Evolutionary conservation across 768 basidiomycete genomes (phyloP).

Genomic region (Lentinula guzmanii): DNA sequence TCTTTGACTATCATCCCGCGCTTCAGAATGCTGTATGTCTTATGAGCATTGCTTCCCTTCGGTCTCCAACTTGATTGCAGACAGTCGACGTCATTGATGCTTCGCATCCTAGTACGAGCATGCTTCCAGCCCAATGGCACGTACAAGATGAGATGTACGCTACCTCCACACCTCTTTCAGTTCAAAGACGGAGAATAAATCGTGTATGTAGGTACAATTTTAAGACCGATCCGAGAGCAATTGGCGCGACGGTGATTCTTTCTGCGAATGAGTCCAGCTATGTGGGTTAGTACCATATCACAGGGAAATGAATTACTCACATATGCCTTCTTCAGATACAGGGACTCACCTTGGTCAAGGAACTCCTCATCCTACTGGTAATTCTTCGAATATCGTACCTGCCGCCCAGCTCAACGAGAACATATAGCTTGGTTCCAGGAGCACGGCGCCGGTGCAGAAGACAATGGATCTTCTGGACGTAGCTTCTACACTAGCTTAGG

Average conservation of each 20-base stretch:
- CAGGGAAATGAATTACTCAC: neutral
- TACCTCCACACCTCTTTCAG: conserved; percentile 10
- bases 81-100: conserved; percentile 52
- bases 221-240: conserved; percentile 57
- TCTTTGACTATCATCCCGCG: conserved; percentile 66
- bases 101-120: conserved; percentile 56
- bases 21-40: conserved; percentile 57
- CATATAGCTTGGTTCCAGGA: conserved; percentile 81
- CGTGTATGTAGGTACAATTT: conserved; percentile 54
- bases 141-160: conserved; percentile 57
- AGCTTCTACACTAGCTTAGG: conserved; percentile 85
- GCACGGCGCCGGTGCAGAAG: conserved; percentile 58
- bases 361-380: conserved; percentile 72
- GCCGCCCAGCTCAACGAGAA: no score
- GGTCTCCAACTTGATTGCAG: conserved; percentile 20
- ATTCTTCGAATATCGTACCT: conserved; percentile 8
- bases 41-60: neutral
- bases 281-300: conserved; percentile 30
- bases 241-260: conserved; percentile 60
- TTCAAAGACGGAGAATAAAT: neutral
- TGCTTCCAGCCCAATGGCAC: conserved; percentile 46
- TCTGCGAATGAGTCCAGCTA: conserved; percentile 64
- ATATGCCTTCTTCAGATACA: conserved; percentile 26
- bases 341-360: conserved; percentile 57
- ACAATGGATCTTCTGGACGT: conserved; percentile 48